Conservation (phyloP, 2,329 filamentous ascomycete species). For the Diplodia intermedia region DNA sequence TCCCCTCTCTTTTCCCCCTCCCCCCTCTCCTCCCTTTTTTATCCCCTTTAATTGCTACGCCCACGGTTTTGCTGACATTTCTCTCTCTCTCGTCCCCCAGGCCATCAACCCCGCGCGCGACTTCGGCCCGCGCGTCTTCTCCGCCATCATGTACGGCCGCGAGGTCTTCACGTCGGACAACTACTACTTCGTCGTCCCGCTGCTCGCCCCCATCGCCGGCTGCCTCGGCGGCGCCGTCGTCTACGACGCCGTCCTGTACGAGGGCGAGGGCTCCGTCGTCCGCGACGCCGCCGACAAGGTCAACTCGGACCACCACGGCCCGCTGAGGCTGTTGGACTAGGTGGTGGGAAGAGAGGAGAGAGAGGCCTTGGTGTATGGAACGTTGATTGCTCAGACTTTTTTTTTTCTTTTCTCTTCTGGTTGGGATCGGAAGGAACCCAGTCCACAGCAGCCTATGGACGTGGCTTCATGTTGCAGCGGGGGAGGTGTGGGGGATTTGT, state of each 20-base stretch:
- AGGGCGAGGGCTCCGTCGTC: slow-evolving; percentile 72
- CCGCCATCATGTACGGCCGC: slow-evolving; percentile 72
- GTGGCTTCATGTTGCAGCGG: too few relatives aligned
- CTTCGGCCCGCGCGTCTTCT: slow-evolving; percentile 71
- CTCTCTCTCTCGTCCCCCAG: slow-evolving; percentile 42
- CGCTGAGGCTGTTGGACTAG: slow-evolving; percentile 15
- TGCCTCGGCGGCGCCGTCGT: slow-evolving; percentile 68
- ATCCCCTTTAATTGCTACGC: too few relatives aligned
- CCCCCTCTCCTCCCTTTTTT: too few relatives aligned
- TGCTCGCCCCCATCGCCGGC: slow-evolving; percentile 73
- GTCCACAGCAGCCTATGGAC: too few relatives aligned
- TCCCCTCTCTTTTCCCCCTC: background rate
- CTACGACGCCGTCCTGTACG: slow-evolving; percentile 73
- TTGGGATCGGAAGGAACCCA: too few relatives aligned
- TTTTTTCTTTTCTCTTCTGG: too few relatives aligned
- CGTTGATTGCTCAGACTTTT: too few relatives aligned
- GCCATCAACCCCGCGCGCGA: slow-evolving; percentile 77
- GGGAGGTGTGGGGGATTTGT: too few relatives aligned
- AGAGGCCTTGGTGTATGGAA: too few relatives aligned
- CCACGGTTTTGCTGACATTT: too few relatives aligned
- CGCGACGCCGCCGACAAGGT: slow-evolving; percentile 42
- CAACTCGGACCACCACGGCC: slow-evolving; percentile 14
- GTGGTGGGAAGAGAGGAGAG: too few relatives aligned
- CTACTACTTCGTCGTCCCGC: slow-evolving; percentile 79
- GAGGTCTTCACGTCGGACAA: slow-evolving; percentile 69